Percentiles rank a stretch among this genome's conserved stretches.
These are phyloP conservation scores for Spathaspora jeffriesii DNA, from an alignment of 1,139 yeast genomes.

Conservation along the genomic window DNA sequence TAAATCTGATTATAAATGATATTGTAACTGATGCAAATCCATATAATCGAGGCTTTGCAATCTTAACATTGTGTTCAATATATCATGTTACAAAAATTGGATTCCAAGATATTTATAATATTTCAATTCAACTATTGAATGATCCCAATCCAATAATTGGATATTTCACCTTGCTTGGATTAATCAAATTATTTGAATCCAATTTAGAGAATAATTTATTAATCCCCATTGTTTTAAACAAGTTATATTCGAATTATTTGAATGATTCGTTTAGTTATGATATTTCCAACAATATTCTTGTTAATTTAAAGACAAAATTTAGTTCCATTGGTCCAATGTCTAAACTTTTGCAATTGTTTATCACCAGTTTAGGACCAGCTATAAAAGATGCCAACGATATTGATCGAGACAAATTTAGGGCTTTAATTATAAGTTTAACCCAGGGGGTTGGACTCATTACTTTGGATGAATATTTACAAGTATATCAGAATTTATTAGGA, in stretches of 20 bases:
- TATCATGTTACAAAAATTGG: constrained; percentile 41
- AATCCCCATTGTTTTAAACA: constrained; percentile 46
- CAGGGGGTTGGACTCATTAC: constrained; percentile 35
- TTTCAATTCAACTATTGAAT: constrained; percentile 57
- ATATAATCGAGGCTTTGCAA: constrained; percentile 61
- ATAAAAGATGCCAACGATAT: constrained; percentile 23
- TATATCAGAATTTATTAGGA: constrained; percentile 26
- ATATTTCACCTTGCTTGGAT: constrained; percentile 65
- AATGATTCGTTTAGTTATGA: constrained; percentile 49
- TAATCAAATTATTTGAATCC: constrained; percentile 54
- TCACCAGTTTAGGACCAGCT: constrained; percentile 43
- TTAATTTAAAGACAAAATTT: constrained; percentile 31
- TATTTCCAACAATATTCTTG: constrained; percentile 21
- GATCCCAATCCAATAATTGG: constrained; percentile 91
- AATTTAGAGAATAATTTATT: constrained; percentile 53
- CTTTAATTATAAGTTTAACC: constrained; percentile 30
- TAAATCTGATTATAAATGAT: constrained; percentile 56
- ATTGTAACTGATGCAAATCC: constrained; percentile 59
- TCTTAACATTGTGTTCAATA: constrained; percentile 62
- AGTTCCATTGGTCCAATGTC: constrained; percentile 25
- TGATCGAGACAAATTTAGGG: constrained; percentile 25
- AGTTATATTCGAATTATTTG: constrained; percentile 49
- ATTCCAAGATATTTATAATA: constrained; percentile 49
- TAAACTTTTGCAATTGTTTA: constrained; percentile 27
- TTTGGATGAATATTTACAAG: constrained; percentile 26